Base-by-base conservation (phyloP, 176 grass and related monocot species). In the Oryza meyeriana region DNA sequence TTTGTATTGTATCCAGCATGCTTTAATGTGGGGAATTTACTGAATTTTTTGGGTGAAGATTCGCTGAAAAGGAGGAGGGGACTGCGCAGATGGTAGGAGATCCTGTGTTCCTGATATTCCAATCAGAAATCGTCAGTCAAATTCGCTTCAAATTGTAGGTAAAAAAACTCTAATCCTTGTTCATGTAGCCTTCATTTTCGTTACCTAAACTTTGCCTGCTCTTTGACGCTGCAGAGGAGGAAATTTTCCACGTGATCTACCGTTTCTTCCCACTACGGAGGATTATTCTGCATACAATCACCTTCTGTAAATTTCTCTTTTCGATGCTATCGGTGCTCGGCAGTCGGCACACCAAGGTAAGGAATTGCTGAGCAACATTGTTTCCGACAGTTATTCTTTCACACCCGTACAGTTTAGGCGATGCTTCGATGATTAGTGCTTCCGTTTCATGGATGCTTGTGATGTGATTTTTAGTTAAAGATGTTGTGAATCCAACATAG, bases 171-270 rank as follows among this genome's bases (percentile, higher is more conserved):
- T 71, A 28, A 14, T 30, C 17, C 58, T 65, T 74, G 39, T 18
- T 66, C 31, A 44, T 25, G 38, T 10, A 12, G 33, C 27, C 27
- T 38, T 6, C 0, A 39, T 34, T 38, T 36, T 34, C n/a, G 25
- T 63, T 72, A 45, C 65, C 26, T 68, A 47, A 26, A 27, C 50
- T 32, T 76, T 20, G 28, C 22, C 13, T 80, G 27, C 17, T 31
- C 33, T 41, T 13, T 55, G 18, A 12, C 33, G 39, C 24, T 24
- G 84, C 87, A 92, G 90, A 83, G 35, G 35, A 6, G 76, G 63
- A 89, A 86, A 27, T 2, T 18, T 72, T 92, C 11, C 80, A 86
- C n/a, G 52, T 92, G 79, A 66, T 84, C 55, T 89, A 92, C 59
- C 61, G 77, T 55, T 89, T 92, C 47, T 92, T 87, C 80, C 44